Evolutionary conservation across 768 basidiomycete species (phyloP).

Genomic region (Boletus fagicola): DNA sequence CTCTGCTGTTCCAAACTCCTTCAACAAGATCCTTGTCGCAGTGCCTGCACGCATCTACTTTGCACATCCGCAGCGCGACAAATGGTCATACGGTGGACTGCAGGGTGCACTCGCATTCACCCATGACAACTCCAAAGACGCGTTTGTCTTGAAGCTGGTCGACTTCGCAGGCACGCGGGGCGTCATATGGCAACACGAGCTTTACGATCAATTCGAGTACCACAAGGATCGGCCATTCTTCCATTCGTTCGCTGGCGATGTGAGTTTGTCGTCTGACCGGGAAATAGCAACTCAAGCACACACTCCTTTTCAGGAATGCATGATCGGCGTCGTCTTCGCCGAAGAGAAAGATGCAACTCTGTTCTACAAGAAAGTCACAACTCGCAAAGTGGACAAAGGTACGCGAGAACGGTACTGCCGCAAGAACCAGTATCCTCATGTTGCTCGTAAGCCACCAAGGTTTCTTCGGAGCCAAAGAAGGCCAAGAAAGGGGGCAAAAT

Average conservation of each 20-base stretch:
- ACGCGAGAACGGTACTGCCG: constrained; percentile 15
- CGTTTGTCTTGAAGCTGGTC: constrained; percentile 71
- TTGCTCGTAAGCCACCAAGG: constrained; percentile 40
- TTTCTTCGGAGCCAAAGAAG: constrained; percentile 53
- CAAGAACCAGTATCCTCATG: constrained; percentile 4
- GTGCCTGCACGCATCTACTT: constrained; percentile 88
- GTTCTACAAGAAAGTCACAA: constrained; percentile 81
- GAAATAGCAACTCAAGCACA: background rate
- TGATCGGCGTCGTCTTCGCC: constrained; percentile 89
- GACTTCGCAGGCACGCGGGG: constrained; percentile 83
- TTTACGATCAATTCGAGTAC: constrained; percentile 81
- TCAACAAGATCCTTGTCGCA: constrained; percentile 78
- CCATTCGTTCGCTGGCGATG: constrained; percentile 90
- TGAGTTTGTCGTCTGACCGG: constrained; percentile 44
- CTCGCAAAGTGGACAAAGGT: constrained; percentile 63
- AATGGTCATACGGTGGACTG: constrained; percentile 86
- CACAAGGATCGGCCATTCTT: constrained; percentile 86
- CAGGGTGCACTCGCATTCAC: constrained; percentile 83
- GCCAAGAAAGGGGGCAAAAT: constrained; percentile 69
- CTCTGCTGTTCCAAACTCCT: constrained; percentile 49
- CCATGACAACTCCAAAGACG: constrained; percentile 54
- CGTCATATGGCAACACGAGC: constrained; percentile 90
- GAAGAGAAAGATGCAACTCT: constrained; percentile 81
- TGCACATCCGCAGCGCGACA: constrained; percentile 69
- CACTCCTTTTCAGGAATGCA: constrained; percentile 59